Percentiles rank a stretch among this genome's conserved stretches.
Evolutionary conservation across 2,329 filamentous ascomycete genomes (phyloP).

Genomic region (Macroventuria anomochaeta): DNA sequence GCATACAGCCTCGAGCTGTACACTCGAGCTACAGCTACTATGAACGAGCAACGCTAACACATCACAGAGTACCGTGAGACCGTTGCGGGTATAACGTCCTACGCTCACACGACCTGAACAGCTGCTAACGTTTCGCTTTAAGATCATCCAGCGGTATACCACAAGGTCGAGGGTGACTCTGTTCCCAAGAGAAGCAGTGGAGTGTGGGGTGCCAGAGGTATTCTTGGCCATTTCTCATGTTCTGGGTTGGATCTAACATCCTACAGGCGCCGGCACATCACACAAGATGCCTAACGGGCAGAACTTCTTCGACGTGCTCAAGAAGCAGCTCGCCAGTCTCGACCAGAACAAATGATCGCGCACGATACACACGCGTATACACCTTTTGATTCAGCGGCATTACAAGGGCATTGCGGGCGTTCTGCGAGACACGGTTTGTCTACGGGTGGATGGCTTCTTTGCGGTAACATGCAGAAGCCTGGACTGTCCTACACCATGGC

Average conservation of each 20-base stretch:
- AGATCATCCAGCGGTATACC: constrained; percentile 44
- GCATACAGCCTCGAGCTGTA: neutral
- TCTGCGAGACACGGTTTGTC: constrained; percentile 31
- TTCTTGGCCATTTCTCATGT: constrained; percentile 8
- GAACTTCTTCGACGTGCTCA: constrained; percentile 54
- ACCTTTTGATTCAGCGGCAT: constrained; percentile 44
- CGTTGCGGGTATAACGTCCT: constrained; percentile 32
- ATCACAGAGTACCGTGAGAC: constrained; percentile 38
- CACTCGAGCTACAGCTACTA: neutral
- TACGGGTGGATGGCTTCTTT: constrained; percentile 16
- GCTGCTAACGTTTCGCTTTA: constrained; percentile 26
- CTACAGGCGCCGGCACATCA: constrained; percentile 41
- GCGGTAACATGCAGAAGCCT: constrained; percentile 22
- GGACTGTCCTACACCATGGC: constrained; percentile 29
- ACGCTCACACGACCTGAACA: constrained; percentile 8
- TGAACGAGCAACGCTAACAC: constrained; percentile 27
- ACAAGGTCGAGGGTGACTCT: constrained; percentile 51
- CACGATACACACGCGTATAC: constrained; percentile 18
- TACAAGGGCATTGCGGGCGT: constrained; percentile 46
- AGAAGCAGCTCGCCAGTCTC: constrained; percentile 53
- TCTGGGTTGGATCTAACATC: constrained; percentile 19
- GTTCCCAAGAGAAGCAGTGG: constrained; percentile 47
- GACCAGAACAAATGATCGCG: constrained; percentile 48
- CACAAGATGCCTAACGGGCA: constrained; percentile 54
- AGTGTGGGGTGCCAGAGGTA: constrained; percentile 52